Conservation (phyloP, 2,329 filamentous ascomycete species). For the Beauveria australis region DNA sequence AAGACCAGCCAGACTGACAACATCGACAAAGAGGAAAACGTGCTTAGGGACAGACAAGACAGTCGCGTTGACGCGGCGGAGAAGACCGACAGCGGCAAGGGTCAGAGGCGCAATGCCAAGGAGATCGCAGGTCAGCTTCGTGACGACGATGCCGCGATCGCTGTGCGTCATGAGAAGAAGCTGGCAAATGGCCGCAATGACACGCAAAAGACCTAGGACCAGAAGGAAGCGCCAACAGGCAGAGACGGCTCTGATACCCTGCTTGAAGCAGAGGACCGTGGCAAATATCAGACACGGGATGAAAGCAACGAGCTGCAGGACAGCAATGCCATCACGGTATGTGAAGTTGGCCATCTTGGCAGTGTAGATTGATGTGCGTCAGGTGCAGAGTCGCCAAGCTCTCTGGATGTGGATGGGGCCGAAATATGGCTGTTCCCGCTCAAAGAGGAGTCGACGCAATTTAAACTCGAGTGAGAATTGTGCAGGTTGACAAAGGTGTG, state of each 20-base stretch:
- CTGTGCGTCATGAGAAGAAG: constrained; percentile 10
- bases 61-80: constrained; percentile 10
- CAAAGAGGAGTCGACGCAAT: not conserved
- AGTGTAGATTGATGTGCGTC: not conserved
- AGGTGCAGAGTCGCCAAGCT: not conserved
- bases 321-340: constrained; percentile 13
- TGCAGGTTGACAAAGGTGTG: not conserved
- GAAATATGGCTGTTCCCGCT: not conserved
- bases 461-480: not conserved
- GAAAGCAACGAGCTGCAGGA: constrained; percentile 13
- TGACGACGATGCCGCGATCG: constrained; percentile 3
- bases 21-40: constrained; percentile 5
- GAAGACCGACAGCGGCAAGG: constrained; percentile 11
- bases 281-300: constrained; percentile 10
- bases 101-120: constrained; percentile 13
- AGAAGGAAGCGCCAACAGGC: constrained; percentile 14
- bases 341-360: constrained; percentile 11
- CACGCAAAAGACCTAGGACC: constrained; percentile 12
- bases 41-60: not conserved
- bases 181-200: constrained; percentile 13
- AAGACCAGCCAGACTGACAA: constrained; percentile 11
- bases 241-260: constrained; percentile 11
- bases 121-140: constrained; percentile 13
- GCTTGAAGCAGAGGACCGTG: constrained; percentile 13
- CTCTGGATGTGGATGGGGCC: not conserved